These are phyloP conservation scores for Cladosporium sp. DNA, from an alignment of 2,329 filamentous ascomycete species.

Conservation along the genomic window DNA sequence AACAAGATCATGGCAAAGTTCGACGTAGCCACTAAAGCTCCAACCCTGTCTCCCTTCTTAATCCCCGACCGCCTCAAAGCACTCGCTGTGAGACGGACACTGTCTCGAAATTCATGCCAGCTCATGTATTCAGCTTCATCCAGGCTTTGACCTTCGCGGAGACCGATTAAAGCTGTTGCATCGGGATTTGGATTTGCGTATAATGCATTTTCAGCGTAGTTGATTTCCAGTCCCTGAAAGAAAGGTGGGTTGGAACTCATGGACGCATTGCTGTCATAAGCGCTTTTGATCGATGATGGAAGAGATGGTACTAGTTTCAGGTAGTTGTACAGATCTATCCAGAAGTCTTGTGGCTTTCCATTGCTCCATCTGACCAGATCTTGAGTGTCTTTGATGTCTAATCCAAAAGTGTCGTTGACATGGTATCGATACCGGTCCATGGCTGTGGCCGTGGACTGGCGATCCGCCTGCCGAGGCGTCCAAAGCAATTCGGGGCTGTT, in stretches of 20 bases:
- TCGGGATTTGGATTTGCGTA: constrained; percentile 33
- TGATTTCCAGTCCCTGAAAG: constrained; percentile 35
- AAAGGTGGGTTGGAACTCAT: constrained; percentile 38
- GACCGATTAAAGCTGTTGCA: constrained; percentile 36
- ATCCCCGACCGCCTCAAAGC: constrained; percentile 37
- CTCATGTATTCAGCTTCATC: constrained; percentile 35
- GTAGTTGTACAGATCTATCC: constrained; percentile 41
- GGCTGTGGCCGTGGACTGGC: constrained; percentile 19
- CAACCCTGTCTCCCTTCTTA: constrained; percentile 36
- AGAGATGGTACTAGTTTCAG: constrained; percentile 34
- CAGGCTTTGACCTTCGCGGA: constrained; percentile 36
- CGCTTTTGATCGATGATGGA: constrained; percentile 29
- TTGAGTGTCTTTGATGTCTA: constrained; percentile 26
- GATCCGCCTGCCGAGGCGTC: constrained; percentile 16
- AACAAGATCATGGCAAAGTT: constrained; percentile 41
- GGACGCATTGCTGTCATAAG: constrained; percentile 35
- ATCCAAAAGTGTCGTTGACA: constrained; percentile 26
- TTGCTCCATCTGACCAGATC: constrained; percentile 41
- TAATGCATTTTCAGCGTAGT: constrained; percentile 41
- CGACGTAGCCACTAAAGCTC: constrained; percentile 41
- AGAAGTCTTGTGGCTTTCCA: constrained; percentile 39
- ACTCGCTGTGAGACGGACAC: constrained; percentile 35
- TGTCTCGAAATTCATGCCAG: constrained; percentile 38
- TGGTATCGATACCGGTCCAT: constrained; percentile 30
- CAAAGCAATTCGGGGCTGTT: constrained; percentile 21